Evolutionary conservation across 2,329 filamentous ascomycete species (phyloP).

Genomic region (Trichothecium sympodiale): DNA sequence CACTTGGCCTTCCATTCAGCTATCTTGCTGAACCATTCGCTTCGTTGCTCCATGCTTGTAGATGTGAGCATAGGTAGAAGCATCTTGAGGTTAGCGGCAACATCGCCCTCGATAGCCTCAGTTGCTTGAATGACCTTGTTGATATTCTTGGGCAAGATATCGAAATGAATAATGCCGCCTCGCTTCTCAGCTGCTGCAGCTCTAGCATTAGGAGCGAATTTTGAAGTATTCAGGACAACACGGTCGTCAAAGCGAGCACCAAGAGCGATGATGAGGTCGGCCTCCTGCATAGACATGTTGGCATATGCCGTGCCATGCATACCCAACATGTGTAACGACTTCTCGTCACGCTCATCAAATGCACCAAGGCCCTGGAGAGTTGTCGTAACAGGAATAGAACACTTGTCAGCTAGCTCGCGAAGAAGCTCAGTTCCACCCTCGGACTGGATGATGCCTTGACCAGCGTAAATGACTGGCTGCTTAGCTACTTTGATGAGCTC

Average conservation of each 20-base stretch:
- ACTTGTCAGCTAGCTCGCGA: slow-evolving; percentile 80
- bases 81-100: slow-evolving; percentile 63
- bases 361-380: slow-evolving; percentile 88
- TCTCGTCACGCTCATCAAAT: slow-evolving; percentile 86
- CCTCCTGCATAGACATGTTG: slow-evolving; percentile 96
- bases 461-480: slow-evolving; percentile 92
- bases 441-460: slow-evolving; percentile 74
- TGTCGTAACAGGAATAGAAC: slow-evolving; percentile 86
- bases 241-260: slow-evolving; percentile 94
- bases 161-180: slow-evolving; percentile 93
- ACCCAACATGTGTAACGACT: slow-evolving; percentile 94
- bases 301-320: slow-evolving; percentile 98
- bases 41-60: slow-evolving; percentile 52
- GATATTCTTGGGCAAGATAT: slow-evolving; percentile 99
- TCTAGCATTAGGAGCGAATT: slow-evolving; percentile 84
- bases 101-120: slow-evolving; percentile 89
- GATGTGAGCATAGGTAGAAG: slow-evolving; percentile 63
- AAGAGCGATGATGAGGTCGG: slow-evolving; percentile 89
- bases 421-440: slow-evolving; percentile 71
- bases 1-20: slow-evolving; percentile 84
- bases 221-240: slow-evolving; percentile 69
- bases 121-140: slow-evolving; percentile 98
- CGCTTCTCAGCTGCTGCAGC: slow-evolving; percentile 73
- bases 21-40: slow-evolving; percentile 85
- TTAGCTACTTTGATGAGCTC: slow-evolving; percentile 77